Conservation (phyloP, 1,284 basidiomycete genomes). For the Microbotryum intermedium region DNA sequence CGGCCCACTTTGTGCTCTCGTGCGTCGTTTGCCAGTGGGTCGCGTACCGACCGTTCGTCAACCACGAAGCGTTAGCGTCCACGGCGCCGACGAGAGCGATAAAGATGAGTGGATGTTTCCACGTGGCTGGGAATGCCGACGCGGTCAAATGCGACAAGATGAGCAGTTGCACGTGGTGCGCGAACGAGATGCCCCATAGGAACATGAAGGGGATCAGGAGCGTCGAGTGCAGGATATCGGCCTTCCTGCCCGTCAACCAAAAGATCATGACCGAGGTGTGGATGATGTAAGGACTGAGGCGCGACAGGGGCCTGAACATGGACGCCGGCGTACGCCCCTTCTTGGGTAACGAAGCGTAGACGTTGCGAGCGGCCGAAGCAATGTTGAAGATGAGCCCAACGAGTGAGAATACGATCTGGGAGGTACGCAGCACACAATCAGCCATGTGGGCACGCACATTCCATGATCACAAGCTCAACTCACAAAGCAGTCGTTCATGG, state of each 20-base stretch:
- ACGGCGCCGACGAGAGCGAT: slow-evolving; percentile 68
- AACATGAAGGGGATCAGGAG: slow-evolving; percentile 78
- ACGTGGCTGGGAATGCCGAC: slow-evolving; percentile 57
- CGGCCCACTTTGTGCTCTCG: slow-evolving; percentile 8
- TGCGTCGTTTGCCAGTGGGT: slow-evolving; percentile 9
- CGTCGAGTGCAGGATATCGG: slow-evolving; percentile 47
- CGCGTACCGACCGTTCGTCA: background rate
- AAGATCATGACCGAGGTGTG: slow-evolving; percentile 61
- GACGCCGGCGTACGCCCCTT: slow-evolving; percentile 37
- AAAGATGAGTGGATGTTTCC: slow-evolving; percentile 68
- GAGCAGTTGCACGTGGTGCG: slow-evolving; percentile 69
- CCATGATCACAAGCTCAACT: too few relatives aligned
- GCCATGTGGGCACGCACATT: too few relatives aligned
- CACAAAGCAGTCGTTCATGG: slow-evolving; percentile 74
- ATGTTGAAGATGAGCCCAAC: slow-evolving; percentile 77
- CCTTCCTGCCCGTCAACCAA: slow-evolving; percentile 58
- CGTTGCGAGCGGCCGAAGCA: slow-evolving; percentile 50
- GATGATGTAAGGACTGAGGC: slow-evolving; percentile 69
- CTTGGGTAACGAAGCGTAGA: slow-evolving; percentile 43
- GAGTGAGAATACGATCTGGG: slow-evolving; percentile 57
- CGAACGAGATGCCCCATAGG: slow-evolving; percentile 58
- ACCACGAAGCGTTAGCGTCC: slow-evolving; percentile 65
- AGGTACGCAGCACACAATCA: too few relatives aligned
- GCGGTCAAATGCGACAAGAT: slow-evolving; percentile 89
- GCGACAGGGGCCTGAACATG: slow-evolving; percentile 54